A percentile compares a stretch with the other conserved stretches of the same genome.
Conservation (phyloP, 148 eudicot genomes). For the Agrostemma githago region DNA sequence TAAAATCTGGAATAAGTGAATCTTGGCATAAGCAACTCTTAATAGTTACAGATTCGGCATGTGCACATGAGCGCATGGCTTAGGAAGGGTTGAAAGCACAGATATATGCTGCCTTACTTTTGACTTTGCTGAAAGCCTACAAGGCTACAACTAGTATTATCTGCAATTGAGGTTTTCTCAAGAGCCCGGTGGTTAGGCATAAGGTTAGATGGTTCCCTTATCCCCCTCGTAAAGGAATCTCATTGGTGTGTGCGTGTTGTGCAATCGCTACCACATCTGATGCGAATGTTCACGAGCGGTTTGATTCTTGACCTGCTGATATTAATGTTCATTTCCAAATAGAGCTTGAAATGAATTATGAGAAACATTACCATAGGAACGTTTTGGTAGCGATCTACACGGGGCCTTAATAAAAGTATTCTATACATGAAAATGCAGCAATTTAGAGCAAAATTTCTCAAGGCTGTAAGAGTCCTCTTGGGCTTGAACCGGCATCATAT, state of each 20-base stretch:
- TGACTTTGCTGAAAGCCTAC: not conserved
- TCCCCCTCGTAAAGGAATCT: not conserved
- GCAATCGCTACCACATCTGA: no score
- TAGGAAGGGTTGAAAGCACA: not conserved
- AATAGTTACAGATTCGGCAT: not conserved
- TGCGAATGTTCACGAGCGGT: no score
- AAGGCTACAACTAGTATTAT: not conserved
- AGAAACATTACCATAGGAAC: not conserved
- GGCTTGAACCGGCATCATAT: not conserved
- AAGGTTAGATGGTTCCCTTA: not conserved
- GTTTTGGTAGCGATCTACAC: not conserved
- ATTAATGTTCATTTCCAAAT: not conserved
- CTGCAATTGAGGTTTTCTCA: not conserved
- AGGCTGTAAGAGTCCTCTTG: not conserved
- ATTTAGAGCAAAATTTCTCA: not conserved
- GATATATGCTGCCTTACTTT: not conserved
- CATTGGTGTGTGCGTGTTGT: not conserved
- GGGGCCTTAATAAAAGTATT: not conserved
- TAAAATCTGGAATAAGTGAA: not conserved
- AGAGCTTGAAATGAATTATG: not conserved
- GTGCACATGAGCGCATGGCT: not conserved
- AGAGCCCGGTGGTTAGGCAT: not conserved
- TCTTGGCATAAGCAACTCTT: not conserved
- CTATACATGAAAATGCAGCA: not conserved
- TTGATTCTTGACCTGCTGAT: not conserved